Percentiles rank a stretch among this genome's conserved stretches.
phyloP scores from a whole-genome alignment of 306 rosid species.

The Castanospermum australe region DNA sequence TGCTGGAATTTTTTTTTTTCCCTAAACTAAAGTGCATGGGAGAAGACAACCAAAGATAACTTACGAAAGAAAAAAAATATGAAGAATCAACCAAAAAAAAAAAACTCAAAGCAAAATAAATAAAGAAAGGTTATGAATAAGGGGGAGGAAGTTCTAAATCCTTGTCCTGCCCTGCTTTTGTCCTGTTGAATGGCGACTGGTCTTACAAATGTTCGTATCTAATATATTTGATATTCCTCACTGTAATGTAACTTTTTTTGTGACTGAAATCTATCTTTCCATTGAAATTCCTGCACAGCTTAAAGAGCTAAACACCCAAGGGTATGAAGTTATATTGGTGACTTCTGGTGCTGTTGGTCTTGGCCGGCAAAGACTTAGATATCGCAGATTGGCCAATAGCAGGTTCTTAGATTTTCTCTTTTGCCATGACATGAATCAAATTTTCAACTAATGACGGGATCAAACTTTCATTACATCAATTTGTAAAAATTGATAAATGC shows the following conservation, averaged over 20 bases:
- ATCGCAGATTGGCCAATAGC: conserved; percentile 87
- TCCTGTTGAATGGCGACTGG: background rate
- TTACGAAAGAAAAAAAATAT: background rate
- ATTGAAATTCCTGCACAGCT: conserved; percentile 59
- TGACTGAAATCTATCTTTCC: background rate
- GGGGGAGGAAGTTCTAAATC: background rate
- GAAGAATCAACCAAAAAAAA: background rate
- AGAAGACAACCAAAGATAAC: background rate
- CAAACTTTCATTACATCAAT: background rate
- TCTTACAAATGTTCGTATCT: background rate
- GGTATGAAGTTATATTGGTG: conserved; percentile 89
- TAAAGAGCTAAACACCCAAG: conserved; percentile 70
- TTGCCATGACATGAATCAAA: background rate
- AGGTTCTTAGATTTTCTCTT: conserved; percentile 47
- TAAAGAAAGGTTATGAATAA: background rate
- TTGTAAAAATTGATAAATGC: background rate
- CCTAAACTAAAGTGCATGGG: background rate
- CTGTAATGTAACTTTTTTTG: background rate
- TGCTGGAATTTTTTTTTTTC: background rate
- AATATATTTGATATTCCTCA: background rate
- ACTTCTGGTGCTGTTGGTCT: conserved; percentile 97
- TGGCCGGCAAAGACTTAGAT: conserved; percentile 87
- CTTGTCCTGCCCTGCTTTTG: background rate
- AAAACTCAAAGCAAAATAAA: background rate
- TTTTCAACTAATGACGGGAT: conserved; percentile 5